Base-by-base conservation (phyloP, 73 alveolate species). In the Tetrahymena malaccensis region DNA sequence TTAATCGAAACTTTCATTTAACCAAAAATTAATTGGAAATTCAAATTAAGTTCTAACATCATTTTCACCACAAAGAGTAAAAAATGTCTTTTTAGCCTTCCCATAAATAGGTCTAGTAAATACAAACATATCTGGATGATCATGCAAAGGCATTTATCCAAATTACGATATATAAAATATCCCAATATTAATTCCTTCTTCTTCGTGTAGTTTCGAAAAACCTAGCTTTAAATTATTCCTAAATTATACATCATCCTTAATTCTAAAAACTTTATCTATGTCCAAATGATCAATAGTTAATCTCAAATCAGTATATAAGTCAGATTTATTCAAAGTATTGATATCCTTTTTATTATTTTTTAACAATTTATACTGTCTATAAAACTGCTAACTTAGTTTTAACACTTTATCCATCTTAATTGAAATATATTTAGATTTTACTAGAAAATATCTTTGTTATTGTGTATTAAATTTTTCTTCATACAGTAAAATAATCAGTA, bases 111-210 rank as follows among this genome's bases (percentile, higher is more conserved):
- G 44, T 94, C 96, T 96, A 35, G 94, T 94, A 85, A 96, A 96
- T n/a, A 96, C 97, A 89, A 95, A 96, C 97, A 96, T 96, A 94
- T 96, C 94, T 35, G 97, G 97, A 94, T 96, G 97, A 83, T 96
- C 97, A 35, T 96, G 97, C 55, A 96, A 94, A 38, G 97, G 97
- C 97, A 96, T 96, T 11, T n/a, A 70, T 7, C 89, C 89, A 70
- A 70, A 70, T 70, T 70, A n/a, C 25, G 89, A 70, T 70, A 70
- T n/a, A 70, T 70, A 70, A 70, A 70, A 70, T 27, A 70, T 70
- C 25, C 89, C 89, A 31, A 70, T 70, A 70, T 70, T 70, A n/a
- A 70, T 70, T 70, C 89, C 89, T 70, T 70, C 89, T 70, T 70
- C 89, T 31, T 70, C 89, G 19, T 70, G 89, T 11, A 70, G 31